Percentiles rank a stretch among this genome's conserved stretches.
These are phyloP conservation scores for Schizothecium vesticola DNA, from an alignment of 495 filamentous ascomycete species.

Conservation along the genomic window DNA sequence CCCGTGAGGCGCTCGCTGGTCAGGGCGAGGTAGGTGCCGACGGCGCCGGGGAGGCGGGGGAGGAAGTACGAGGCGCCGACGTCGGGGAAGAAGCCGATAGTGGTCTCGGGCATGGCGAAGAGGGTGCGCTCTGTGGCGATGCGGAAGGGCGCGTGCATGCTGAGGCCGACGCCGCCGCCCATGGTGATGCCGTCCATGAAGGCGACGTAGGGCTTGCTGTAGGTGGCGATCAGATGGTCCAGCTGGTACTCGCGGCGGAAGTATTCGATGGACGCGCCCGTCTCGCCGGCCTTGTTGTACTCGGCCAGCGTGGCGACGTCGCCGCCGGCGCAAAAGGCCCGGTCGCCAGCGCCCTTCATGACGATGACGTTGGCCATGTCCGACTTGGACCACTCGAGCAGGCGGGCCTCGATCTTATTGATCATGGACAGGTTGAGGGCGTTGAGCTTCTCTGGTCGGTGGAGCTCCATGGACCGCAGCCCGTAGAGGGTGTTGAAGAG, in stretches of 20 bases:
- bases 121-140: conserved; percentile 93
- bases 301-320: conserved; percentile 75
- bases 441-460: conserved; percentile 85
- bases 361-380: conserved; percentile 88
- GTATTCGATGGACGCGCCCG: conserved; percentile 75
- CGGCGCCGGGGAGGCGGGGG: conserved; percentile 72
- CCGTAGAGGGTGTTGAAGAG: conserved; percentile 84
- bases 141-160: conserved; percentile 89
- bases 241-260: conserved; percentile 91
- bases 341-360: conserved; percentile 78
- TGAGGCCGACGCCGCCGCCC: conserved; percentile 93
- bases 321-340: conserved; percentile 88
- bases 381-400: conserved; percentile 91
- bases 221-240: conserved; percentile 93
- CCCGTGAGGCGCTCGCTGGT: conserved; percentile 78
- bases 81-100: conserved; percentile 96
- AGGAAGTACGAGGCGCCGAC: conserved; percentile 95
- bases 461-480: conserved; percentile 87
- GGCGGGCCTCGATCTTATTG: conserved; percentile 78
- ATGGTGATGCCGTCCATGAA: conserved; percentile 98
- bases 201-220: conserved; percentile 85
- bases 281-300: conserved; percentile 59
- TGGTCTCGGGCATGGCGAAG: conserved; percentile 98
- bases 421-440: conserved; percentile 90
- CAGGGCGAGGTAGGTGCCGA: conserved; percentile 86